These are phyloP conservation scores for Noccaea caerulescens DNA, from an alignment of 345 rosid genomes.

Conservation along the genomic window DNA sequence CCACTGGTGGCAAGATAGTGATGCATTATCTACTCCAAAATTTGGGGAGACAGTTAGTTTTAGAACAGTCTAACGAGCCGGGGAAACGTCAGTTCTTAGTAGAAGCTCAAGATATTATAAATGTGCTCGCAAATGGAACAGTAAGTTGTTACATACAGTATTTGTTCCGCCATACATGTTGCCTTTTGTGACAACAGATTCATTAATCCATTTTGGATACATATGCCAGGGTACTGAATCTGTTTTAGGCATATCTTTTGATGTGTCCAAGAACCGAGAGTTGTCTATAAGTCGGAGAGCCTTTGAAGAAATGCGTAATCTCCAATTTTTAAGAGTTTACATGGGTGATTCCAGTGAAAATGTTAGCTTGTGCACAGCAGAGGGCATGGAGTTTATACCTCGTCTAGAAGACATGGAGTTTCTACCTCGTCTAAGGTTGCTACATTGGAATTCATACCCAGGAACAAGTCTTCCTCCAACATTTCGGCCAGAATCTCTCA, in stretches of 20 bases:
- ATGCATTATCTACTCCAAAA: slow-evolving; percentile 45
- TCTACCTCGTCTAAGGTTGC: too few species aligned
- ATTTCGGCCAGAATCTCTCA: too few species aligned
- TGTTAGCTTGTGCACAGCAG: too few species aligned
- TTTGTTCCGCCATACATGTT: background rate
- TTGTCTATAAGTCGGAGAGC: too few species aligned
- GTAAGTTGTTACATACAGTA: slow-evolving; percentile 1
- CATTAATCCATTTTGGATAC: background rate
- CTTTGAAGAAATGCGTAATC: slow-evolving; percentile 36
- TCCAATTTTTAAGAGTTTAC: background rate
- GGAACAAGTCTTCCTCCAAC: too few species aligned
- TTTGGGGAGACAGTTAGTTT: slow-evolving; percentile 31
- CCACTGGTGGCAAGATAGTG: background rate
- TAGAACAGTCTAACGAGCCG: slow-evolving; percentile 17
- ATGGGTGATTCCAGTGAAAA: too few species aligned
- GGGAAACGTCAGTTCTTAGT: slow-evolving; percentile 39
- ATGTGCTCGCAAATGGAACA: slow-evolving; percentile 9
- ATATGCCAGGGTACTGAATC: background rate
- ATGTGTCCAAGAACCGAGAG: too few species aligned
- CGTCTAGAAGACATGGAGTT: too few species aligned
- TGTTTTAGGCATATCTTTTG: too few species aligned
- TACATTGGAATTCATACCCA: too few species aligned
- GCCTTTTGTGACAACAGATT: background rate
- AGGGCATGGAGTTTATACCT: too few species aligned
- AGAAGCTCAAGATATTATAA: slow-evolving; percentile 14